phyloP scores from a whole-genome alignment of 2,329 filamentous ascomycete species.

The Colletotrichum tanaceti region DNA sequence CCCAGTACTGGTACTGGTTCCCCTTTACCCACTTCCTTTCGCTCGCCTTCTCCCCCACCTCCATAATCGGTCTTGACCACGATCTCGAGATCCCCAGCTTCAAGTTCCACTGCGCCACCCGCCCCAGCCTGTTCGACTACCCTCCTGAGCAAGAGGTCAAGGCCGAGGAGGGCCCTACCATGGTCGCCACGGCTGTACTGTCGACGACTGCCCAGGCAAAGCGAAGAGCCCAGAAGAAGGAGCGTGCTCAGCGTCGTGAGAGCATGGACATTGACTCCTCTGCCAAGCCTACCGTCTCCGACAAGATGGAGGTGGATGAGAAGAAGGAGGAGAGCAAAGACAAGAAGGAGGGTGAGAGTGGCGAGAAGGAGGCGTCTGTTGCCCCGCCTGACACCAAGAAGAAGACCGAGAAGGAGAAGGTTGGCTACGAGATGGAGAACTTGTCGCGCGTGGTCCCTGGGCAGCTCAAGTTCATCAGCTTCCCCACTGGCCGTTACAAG shows the following conservation, averaged over 20 bases:
- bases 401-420: conserved; percentile 94
- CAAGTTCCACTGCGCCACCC: conserved; percentile 95
- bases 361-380: conserved; percentile 66
- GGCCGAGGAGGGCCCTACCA: conserved; percentile 89
- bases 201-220: conserved; percentile 98
- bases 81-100: conserved; percentile 93
- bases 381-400: conserved; percentile 75
- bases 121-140: conserved; percentile 96
- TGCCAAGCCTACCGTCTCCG: conserved; percentile 68
- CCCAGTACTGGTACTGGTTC: conserved; percentile 99
- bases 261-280: conserved; percentile 95
- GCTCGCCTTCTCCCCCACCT: conserved; percentile 94
- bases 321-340: conserved; percentile 71
- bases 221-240: conserved; percentile 92
- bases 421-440: conserved; percentile 95
- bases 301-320: conserved; percentile 91
- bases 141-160: conserved; percentile 97
- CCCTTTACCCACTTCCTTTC: conserved; percentile 97
- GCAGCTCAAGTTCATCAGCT: conserved; percentile 96
- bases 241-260: conserved; percentile 86
- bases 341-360: conserved; percentile 64
- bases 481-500: conserved; percentile 89
- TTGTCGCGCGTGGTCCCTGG: conserved; percentile 93
- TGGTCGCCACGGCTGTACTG: conserved; percentile 94
- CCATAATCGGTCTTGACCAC: conserved; percentile 93